Base-by-base conservation (phyloP, 2,329 filamentous ascomycete genomes). In the Fusarium lateritium region DNA sequence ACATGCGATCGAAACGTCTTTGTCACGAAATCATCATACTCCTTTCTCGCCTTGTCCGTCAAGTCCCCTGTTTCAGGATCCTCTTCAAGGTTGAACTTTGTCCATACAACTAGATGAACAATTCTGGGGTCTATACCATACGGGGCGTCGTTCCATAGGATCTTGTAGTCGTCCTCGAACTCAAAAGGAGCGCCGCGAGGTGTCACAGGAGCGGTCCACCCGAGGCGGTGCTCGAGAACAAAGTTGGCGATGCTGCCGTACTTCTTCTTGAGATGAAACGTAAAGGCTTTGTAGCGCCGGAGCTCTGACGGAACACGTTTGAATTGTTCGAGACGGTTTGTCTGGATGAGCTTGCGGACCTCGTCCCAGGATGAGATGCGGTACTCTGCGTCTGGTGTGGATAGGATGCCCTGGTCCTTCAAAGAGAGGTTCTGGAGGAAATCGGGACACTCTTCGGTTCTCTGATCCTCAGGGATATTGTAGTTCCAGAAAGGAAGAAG, bases 91-190 rank as follows among this genome's bases (percentile, higher is more conserved):
- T 87, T 84, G 75, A 97, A 97, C 79, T 97, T 97, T 47, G 92
- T 96, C 95, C 95, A 98, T 14, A 97, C 89, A 7, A 97, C 93
- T 4, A 98, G 83, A 77, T 98, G 95, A 17, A 93, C 87, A 68
- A 97, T 94, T 52, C 87, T 85, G 46, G 83, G 76, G 73, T 96
- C 93, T 54, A 98, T 84, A 0, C 93, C 94, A 75, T 98, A 98
- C 1, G 95, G 95, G 93, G 94, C 98, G 84, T 98, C 94, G 76
- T 98, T 98, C 80, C 87, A 88, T 40, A 97, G 79, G 47, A 97
- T 90, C 78, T 89, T 94, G 73, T 91, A 81, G 75, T 96, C 91
- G 11, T 83, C 82, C 1, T 79, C 79, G 55, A 70, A 74, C 66
- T 81, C 79, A 65, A 89, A 85, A 0, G 83, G 83, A 24, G 54